Evolutionary conservation across 192 early-diverging fungal genomes (phyloP), one percentile per base, ranked within the genome.

Genomic region (Coemansia aciculifera): DNA sequence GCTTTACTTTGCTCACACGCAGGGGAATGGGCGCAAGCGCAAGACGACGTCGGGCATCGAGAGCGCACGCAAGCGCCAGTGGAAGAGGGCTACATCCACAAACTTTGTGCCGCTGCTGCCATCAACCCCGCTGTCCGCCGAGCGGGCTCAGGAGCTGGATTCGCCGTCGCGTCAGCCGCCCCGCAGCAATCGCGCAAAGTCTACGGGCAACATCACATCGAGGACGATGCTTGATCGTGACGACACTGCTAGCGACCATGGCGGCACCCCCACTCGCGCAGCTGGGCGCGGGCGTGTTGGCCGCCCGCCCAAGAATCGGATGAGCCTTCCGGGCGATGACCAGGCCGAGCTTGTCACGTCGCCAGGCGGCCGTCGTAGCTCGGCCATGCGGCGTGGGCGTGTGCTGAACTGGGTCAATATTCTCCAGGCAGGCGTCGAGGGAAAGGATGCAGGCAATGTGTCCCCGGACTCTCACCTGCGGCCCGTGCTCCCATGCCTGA

Each of bases 21-120:
- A 74, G 61, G 76, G 80, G 51, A 44, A 64, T 44, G 76, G 75
- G 32, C 80, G 80, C 72, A 83, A 83, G 80, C 80, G 80, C 76
- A 83, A 78, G 64, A 70, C 75, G 13, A 74, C 70, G 36, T 74
- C 80, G 21, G 80, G 80, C 48, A 83, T 78, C 38, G 80, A 83
- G 67, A 83, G 80, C 59, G 80, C 80, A 31, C 75, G 80, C 40
- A 83, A 83, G 68, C 80, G 80, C 73, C 80, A 83, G 69, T 83
- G 80, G 80, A 83, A 83, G 76, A 72, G 80, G 32, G 80, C 80
- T 42, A 83, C 80, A 12, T 78, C 80, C 3, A 77, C 75, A 3
- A 74, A 74, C 64, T 74, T 83, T 70, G 71, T 75, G 37, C 80
- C 80, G 39, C 69, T 83, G 44, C 76, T 83, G 37, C 69, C 72